Percentiles rank a stretch among this genome's conserved stretches.
These are phyloP conservation scores for Aspergillus caelatus DNA, from an alignment of 2,329 filamentous ascomycete species.

Conservation along the genomic window DNA sequence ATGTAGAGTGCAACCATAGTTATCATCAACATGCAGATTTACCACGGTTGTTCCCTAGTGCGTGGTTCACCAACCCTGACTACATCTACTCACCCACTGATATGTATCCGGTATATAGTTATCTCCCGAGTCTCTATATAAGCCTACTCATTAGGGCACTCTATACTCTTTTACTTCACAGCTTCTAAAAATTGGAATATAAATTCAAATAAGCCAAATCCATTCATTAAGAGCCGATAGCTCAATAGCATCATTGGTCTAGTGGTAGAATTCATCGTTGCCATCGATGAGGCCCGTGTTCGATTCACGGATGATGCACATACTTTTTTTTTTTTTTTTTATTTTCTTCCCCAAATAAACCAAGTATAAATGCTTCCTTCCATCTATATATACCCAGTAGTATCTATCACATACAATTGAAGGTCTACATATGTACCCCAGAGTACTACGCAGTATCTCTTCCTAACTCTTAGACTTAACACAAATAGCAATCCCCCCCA, in stretches of 20 bases:
- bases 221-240: background rate
- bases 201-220: rapidly evolving
- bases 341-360: background rate
- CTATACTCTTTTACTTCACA: too few relatives aligned
- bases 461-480: slow-evolving; percentile 59
- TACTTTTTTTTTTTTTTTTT: slow-evolving; percentile 20
- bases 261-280: slow-evolving; percentile 51
- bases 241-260: slow-evolving; percentile 45
- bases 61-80: too few relatives aligned
- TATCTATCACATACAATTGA: too few relatives aligned
- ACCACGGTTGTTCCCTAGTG: too few relatives aligned
- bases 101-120: too few relatives aligned
- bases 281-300: slow-evolving; percentile 52
- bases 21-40: too few relatives aligned
- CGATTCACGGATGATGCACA: slow-evolving; percentile 51
- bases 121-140: too few relatives aligned
- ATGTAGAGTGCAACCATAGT: too few relatives aligned
- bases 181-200: background rate
- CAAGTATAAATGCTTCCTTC: background rate
- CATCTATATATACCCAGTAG: background rate
- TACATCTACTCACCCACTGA: too few relatives aligned
- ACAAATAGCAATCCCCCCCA: slow-evolving; percentile 80
- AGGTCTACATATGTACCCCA: too few relatives aligned
- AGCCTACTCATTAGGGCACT: too few relatives aligned
- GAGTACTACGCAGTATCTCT: background rate